These are phyloP conservation scores for Colletotrichum kahawae DNA, from an alignment of 2,329 filamentous ascomycete genomes.

Conservation along the genomic window DNA sequence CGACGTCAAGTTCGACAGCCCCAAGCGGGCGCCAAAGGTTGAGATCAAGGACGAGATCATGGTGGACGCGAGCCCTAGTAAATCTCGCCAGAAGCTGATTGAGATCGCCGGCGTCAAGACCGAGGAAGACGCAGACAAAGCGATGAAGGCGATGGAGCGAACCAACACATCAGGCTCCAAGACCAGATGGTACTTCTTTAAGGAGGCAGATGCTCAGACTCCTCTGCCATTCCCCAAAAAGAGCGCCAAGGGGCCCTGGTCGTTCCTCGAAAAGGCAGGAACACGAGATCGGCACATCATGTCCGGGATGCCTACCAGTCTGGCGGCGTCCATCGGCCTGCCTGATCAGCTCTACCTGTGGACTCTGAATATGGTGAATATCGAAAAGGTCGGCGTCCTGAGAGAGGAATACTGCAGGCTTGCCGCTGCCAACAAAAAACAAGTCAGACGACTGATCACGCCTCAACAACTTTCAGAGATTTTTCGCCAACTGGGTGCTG, in stretches of 20 bases:
- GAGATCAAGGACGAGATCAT: slow-evolving; percentile 32
- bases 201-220: slow-evolving; percentile 31
- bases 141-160: slow-evolving; percentile 55
- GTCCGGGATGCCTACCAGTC: slow-evolving; percentile 64
- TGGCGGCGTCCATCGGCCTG: slow-evolving; percentile 44
- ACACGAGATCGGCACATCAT: slow-evolving; percentile 64
- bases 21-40: slow-evolving; percentile 45
- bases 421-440: slow-evolving; percentile 47
- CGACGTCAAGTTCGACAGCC: slow-evolving; percentile 62
- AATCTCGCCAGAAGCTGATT: slow-evolving; percentile 20
- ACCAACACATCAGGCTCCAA: slow-evolving; percentile 42
- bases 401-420: slow-evolving; percentile 66
- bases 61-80: slow-evolving; percentile 13
- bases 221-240: slow-evolving; percentile 41
- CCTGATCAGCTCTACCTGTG: slow-evolving; percentile 71
- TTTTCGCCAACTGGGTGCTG: slow-evolving; percentile 64
- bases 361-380: slow-evolving; percentile 65
- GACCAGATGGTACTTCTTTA: slow-evolving; percentile 57
- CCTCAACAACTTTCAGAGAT: slow-evolving; percentile 52
- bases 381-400: slow-evolving; percentile 59
- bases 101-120: slow-evolving; percentile 31
- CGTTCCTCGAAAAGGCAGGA: slow-evolving; percentile 51
- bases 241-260: slow-evolving; percentile 47
- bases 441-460: slow-evolving; percentile 50
- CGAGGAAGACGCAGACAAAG: slow-evolving; percentile 48